Conservation (phyloP, 2,329 filamentous ascomycete genomes). For the Neopestalotiopsis rosae region DNA sequence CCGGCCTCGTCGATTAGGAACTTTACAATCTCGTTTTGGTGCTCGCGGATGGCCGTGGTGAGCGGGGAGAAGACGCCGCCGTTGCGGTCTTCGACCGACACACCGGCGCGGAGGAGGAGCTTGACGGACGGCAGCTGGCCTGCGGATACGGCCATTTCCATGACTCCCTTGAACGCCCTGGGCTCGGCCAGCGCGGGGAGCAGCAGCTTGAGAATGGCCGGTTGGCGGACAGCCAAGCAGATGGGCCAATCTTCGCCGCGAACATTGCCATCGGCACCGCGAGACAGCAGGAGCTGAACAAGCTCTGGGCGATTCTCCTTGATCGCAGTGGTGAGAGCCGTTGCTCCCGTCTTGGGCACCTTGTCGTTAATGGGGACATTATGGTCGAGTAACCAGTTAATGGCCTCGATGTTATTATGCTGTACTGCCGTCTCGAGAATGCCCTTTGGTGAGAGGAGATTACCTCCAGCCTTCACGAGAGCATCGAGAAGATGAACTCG, state of each 20-base stretch:
- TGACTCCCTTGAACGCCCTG: constrained; percentile 67
- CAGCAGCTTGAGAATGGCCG: constrained; percentile 63
- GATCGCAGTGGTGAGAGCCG: constrained; percentile 70
- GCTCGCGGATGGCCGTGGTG: constrained; percentile 70
- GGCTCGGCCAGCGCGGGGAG: constrained; percentile 62
- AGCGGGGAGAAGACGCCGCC: constrained; percentile 75
- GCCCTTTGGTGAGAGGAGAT: constrained; percentile 64
- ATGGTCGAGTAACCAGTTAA: constrained; percentile 65
- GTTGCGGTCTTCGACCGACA: constrained; percentile 74
- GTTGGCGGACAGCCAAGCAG: constrained; percentile 69
- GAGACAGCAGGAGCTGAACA: constrained; percentile 59
- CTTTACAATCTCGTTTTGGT: constrained; percentile 62
- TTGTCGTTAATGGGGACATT: constrained; percentile 66
- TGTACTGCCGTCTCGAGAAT: constrained; percentile 70
- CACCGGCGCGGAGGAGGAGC: constrained; percentile 66
- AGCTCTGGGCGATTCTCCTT: constrained; percentile 63
- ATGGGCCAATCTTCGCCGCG: constrained; percentile 74
- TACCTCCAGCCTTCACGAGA: constrained; percentile 64
- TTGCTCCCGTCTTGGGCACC: constrained; percentile 58
- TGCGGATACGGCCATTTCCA: constrained; percentile 71
- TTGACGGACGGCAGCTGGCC: constrained; percentile 72
- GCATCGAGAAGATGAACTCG: constrained; percentile 64
- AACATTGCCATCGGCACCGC: constrained; percentile 51
- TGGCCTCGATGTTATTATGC: constrained; percentile 64
- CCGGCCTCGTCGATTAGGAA: constrained; percentile 60